Evolutionary conservation across 2,329 filamentous ascomycete species (phyloP), one percentile per base, ranked within the genome.

Genomic region (Massarina eburnea): DNA sequence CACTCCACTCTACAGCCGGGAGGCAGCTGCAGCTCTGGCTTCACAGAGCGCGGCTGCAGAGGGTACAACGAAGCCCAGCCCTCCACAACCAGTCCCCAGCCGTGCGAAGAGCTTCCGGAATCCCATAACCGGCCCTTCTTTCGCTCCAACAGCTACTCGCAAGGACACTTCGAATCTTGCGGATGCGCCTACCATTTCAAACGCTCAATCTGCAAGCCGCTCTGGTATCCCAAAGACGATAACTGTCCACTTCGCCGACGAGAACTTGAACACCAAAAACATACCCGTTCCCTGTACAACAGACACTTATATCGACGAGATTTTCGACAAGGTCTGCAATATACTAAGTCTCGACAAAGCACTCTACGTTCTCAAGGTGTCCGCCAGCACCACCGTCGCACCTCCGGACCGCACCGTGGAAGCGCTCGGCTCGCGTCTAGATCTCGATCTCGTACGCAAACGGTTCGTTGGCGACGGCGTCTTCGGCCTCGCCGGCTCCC

Each of bases 231-330:
- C 88, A 58, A 88, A 86, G 67, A 81, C 88, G 3, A 70, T 92
- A 36, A 82, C 81, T 12, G 81, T 92, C 39, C 85, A 89, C 64
- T 88, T 89, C 55, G 80, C 83, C 0, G 86, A 91, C 61, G 76
- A 83, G 5, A 79, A 86, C 8, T 82, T 88, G 37, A 85, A 86
- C n/a, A 73, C 73, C 0, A 85, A 86, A 60, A 83, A 84, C 73
- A 80, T 89, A 19, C 85, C 84, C 1, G 73, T 91, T 15, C 83
- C 88, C 51, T 88, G 89, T 36, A 91, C 86, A 0, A 90, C 87
- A 0, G 88, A 92, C 56, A 92, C 85, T 22, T 94, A 91, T 65
- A 81, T 94, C 35, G 88, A 86, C 34, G 88, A 94, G 66, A 83
- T 94, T 21, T 82, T 92, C 41, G 88, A 92, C 61, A 78, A 84